These are phyloP conservation scores for Phaeoacremonium minimum DNA, from an alignment of 2,329 filamentous ascomycete genomes.

Conservation along the genomic window DNA sequence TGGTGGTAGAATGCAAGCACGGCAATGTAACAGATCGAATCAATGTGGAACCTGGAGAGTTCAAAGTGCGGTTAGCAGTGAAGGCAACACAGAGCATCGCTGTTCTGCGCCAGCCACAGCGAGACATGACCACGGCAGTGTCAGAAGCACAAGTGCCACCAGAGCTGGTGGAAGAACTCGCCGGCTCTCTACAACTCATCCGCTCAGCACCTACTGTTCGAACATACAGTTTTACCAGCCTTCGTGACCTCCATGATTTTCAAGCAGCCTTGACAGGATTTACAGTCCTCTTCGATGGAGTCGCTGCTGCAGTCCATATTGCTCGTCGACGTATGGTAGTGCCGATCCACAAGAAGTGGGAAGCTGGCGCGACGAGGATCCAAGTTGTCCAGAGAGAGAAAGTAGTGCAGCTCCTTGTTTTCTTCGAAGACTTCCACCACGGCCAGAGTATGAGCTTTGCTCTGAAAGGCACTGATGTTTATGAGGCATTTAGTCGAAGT, in stretches of 20 bases:
- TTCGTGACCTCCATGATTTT: conserved; percentile 72
- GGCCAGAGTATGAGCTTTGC: conserved; percentile 87
- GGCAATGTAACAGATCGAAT: conserved; percentile 80
- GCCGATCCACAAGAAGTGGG: conserved; percentile 92
- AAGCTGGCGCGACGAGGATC: conserved; percentile 72
- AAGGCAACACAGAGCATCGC: conserved; percentile 58
- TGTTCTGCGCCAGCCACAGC: conserved; percentile 67
- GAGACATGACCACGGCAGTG: conserved; percentile 72
- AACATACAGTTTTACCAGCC: conserved; percentile 62
- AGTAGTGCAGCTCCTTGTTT: conserved; percentile 73
- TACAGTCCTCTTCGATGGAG: conserved; percentile 67
- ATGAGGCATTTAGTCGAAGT: conserved; percentile 63
- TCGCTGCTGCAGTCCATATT: conserved; percentile 74
- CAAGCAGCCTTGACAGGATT: conserved; percentile 77
- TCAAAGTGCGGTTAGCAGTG: conserved; percentile 63
- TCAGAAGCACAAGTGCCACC: conserved; percentile 61
- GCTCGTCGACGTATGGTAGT: conserved; percentile 84
- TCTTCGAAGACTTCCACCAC: conserved; percentile 84
- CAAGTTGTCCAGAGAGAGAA: conserved; percentile 77
- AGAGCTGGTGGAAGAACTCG: conserved; percentile 59
- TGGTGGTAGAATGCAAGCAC: conserved; percentile 71
- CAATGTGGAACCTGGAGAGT: conserved; percentile 73
- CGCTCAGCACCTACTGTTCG: conserved; percentile 61
- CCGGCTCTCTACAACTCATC: conserved; percentile 58
- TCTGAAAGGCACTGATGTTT: conserved; percentile 78